Evolutionary conservation across 1,284 basidiomycete genomes (phyloP), one percentile per base, ranked within the genome.

Genomic region (Boletus semigastroideus): DNA sequence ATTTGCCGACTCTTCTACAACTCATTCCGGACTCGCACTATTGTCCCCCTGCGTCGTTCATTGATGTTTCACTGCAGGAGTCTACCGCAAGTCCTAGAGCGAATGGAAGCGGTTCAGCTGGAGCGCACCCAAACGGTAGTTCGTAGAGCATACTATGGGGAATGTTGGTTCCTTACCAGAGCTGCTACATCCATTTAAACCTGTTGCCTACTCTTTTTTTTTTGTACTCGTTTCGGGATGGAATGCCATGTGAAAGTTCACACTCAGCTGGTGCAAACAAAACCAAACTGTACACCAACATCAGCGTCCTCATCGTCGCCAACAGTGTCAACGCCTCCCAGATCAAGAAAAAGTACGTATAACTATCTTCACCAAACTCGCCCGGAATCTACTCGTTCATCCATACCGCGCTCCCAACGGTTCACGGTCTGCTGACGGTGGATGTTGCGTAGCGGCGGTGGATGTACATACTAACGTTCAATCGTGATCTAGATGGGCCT

Each of bases 81-180:
- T 69, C 75, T 77, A 78, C 75, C 70, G 75, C 74, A 66, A 60
- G 76, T 75, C 74, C 73, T 46, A 77, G 74, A 77, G 42, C 46
- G 59, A 69, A 45, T 20, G 17, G 9, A 44, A 31, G 59, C 64
- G 49, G 61, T 66, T 72, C 73, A 75, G 76, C 75, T 76, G 76
- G 76, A 78, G 76, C 70, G 61, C 62, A 53, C 68, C 66, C 64
- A 63, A 39, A 16, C 30, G 8, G n/a, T 51, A 13, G 36, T 57
- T 43, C 58, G 48, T 69, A 73, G 57, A 62, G 67, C 60, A 65
- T 9, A 9, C 19, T 25, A 20, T 43, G 31, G 75, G 69, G 75
- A 69, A 66, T 61, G 46, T 39, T n/a, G 63, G 72, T 74, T 78
- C 81, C 79, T 81, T 77, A 78, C 76, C 76, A 70, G 75, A 71